Conservation (phyloP, 139 green algal genomes). For the Ettlia oleoabundans region DNA sequence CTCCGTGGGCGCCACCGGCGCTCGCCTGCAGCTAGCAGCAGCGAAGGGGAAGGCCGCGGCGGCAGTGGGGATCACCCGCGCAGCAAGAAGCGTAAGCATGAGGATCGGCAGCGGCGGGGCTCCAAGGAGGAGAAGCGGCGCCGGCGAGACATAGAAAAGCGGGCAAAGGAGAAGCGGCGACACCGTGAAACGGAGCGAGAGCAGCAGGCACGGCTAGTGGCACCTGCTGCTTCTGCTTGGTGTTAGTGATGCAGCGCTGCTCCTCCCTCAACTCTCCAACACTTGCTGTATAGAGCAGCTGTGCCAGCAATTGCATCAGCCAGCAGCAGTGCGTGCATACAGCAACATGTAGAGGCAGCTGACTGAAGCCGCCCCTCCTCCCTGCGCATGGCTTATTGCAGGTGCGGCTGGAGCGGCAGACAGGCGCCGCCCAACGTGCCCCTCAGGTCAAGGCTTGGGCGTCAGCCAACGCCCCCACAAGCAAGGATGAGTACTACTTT, state of each 20-base stretch:
- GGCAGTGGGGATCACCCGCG: no score
- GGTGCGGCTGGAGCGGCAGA: constrained; percentile 15
- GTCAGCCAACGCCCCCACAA: background rate
- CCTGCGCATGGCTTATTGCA: background rate
- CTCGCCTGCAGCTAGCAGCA: background rate
- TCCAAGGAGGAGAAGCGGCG: constrained; percentile 2
- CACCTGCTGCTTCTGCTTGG: background rate
- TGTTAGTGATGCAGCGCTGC: background rate
- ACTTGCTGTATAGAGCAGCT: no score
- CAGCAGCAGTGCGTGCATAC: no score
- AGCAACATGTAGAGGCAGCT: no score
- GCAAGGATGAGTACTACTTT: constrained; percentile 18
- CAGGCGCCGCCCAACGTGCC: constrained; percentile 1
- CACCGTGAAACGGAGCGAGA: constrained; percentile 16
- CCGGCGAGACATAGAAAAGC: constrained; percentile 13
- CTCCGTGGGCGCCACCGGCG: background rate
- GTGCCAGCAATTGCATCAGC: no score
- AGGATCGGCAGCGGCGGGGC: no score
- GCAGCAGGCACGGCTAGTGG: background rate
- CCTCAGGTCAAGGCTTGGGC: constrained; percentile 21
- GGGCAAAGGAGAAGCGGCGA: constrained; percentile 1
- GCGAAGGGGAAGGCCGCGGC: background rate
- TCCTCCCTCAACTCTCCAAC: background rate
- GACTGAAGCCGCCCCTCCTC: no score
- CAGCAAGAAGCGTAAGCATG: constrained; percentile 18